phyloP scores from a whole-genome alignment of 2,329 filamentous ascomycete genomes.

The Clonostachys chloroleuca region DNA sequence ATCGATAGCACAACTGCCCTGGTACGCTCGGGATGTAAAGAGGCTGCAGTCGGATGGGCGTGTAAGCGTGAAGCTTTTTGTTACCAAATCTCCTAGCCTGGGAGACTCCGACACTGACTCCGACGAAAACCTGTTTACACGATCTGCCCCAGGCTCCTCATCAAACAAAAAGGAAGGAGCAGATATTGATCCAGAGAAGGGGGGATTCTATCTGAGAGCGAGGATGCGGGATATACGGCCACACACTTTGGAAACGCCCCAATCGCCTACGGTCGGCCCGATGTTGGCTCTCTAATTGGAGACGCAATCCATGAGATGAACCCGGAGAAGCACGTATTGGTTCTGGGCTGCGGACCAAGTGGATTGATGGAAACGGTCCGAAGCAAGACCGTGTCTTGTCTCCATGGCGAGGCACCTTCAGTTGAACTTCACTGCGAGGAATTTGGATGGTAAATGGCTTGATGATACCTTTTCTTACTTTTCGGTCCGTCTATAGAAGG shows the following conservation, averaged over 20 bases:
- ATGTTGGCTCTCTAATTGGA: conserved; percentile 26
- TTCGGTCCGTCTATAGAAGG: not conserved
- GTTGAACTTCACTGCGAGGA: conserved; percentile 44
- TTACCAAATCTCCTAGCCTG: conserved; percentile 16
- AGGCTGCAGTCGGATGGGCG: conserved; percentile 19
- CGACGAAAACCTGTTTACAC: not conserved
- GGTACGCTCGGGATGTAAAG: conserved; percentile 28
- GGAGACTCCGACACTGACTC: not conserved
- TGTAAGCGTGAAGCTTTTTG: conserved; percentile 23
- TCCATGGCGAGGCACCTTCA: conserved; percentile 31
- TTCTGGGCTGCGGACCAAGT: conserved; percentile 42
- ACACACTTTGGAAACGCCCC: conserved; percentile 9
- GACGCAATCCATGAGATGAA: conserved; percentile 17
- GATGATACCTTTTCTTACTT: not conserved
- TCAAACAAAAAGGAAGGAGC: conserved; percentile 6
- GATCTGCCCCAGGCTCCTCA: not conserved
- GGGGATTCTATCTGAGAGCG: conserved; percentile 2
- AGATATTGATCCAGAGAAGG: conserved; percentile 9
- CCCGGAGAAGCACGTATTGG: conserved; percentile 24
- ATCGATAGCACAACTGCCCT: conserved; percentile 23
- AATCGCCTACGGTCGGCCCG: conserved; percentile 26
- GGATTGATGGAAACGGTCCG: conserved; percentile 34
- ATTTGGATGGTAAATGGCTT: conserved; percentile 31
- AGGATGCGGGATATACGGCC: not conserved
- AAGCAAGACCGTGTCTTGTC: conserved; percentile 30